phyloP scores from a whole-genome alignment of 2,329 filamentous ascomycete species.

The Volutella citrinella region DNA sequence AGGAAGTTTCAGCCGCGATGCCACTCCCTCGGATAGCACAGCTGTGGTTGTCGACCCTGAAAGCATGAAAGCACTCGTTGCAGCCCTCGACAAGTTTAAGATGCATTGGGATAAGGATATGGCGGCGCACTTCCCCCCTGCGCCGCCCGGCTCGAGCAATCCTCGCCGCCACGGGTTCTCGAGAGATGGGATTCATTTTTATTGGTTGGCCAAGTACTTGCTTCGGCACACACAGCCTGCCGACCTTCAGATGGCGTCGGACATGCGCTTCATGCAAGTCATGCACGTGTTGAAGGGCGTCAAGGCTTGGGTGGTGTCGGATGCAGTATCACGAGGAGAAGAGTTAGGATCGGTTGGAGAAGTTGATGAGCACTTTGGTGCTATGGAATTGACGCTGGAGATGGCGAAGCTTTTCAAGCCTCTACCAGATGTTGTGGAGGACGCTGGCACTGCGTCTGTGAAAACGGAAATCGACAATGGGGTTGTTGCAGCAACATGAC shows the following conservation, averaged over 20 bases:
- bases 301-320: conserved; percentile 57
- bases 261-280: conserved; percentile 58
- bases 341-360: conserved; percentile 66
- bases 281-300: conserved; percentile 60
- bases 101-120: conserved; percentile 69
- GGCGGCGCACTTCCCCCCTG: conserved; percentile 61
- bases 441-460: conserved; percentile 40
- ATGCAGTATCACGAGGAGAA: conserved; percentile 63
- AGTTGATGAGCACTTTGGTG: conserved; percentile 65
- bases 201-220: conserved; percentile 66
- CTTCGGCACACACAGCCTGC: conserved; percentile 54
- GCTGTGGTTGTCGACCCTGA: conserved; percentile 40
- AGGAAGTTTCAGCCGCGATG: conserved; percentile 41
- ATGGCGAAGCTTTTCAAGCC: conserved; percentile 71
- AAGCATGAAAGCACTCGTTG: conserved; percentile 45
- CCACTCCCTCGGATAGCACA: conserved; percentile 42
- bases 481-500: conserved; percentile 30
- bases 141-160: conserved; percentile 43
- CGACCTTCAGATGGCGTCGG: conserved; percentile 55
- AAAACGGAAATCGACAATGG: conserved; percentile 36
- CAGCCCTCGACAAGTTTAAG: conserved; percentile 71
- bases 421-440: conserved; percentile 43
- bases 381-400: conserved; percentile 62
- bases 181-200: conserved; percentile 69
- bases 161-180: conserved; percentile 65